Evolutionary conservation across 331 rosid genomes (phyloP).

Genomic region (Malus hybrid): DNA sequence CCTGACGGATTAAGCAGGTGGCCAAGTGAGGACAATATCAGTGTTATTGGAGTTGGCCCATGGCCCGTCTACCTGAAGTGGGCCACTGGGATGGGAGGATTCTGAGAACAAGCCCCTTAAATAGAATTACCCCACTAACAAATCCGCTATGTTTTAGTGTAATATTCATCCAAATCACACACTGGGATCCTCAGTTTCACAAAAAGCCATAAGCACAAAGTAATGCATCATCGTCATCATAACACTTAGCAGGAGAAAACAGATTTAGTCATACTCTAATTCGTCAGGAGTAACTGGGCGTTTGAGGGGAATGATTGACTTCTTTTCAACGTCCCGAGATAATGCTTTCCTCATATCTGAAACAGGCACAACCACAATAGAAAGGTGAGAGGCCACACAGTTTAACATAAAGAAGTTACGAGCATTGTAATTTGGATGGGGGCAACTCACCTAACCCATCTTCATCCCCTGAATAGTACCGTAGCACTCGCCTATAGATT

Average conservation of each 20-base stretch:
- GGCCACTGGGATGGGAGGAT: too few species aligned
- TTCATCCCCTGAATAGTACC: constrained; percentile 90
- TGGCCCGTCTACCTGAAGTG: too few species aligned
- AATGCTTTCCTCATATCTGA: constrained; percentile 95
- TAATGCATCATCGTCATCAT: constrained; percentile 4
- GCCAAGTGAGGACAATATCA: too few species aligned
- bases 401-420: background rate
- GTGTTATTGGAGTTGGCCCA: too few species aligned
- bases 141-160: background rate
- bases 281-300: constrained; percentile 88
- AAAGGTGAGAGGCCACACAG: constrained; percentile 1
- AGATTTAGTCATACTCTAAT: constrained; percentile 68
- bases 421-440: background rate
- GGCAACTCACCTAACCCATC: constrained; percentile 73
- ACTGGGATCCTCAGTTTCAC: background rate
- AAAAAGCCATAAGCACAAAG: background rate
- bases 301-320: constrained; percentile 83
- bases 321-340: constrained; percentile 81
- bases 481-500: constrained; percentile 77
- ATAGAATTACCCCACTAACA: too few species aligned
- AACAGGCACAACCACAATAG: constrained; percentile 8
- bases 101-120: too few species aligned
- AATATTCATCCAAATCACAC: background rate
- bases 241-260: constrained; percentile 9
- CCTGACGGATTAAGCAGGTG: too few species aligned